Conservation (phyloP, 306 rosid species). For the Cucurbita moschata region DNA sequence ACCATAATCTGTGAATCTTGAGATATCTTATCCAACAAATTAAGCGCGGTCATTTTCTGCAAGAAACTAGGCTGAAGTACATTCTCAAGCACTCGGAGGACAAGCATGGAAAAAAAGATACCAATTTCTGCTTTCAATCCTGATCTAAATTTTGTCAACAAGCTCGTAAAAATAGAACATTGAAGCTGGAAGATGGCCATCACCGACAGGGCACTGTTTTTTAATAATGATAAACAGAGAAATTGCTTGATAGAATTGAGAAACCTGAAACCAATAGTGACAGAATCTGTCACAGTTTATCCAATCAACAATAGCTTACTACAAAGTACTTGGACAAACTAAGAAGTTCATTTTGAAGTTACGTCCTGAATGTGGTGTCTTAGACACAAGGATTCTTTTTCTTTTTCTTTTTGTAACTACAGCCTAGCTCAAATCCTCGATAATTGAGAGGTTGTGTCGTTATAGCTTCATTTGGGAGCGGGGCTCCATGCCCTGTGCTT, state of each 20-base stretch:
- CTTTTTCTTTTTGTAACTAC: too few relatives aligned
- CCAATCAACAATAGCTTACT: constrained; percentile 5
- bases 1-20: constrained; percentile 82
- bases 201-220: constrained; percentile 87
- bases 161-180: constrained; percentile 71
- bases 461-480: neutral
- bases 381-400: neutral
- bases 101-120: constrained; percentile 91
- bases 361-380: neutral
- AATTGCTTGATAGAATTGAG: constrained; percentile 82
- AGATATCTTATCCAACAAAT: constrained; percentile 75
- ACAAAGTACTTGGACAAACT: neutral
- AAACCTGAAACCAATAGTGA: constrained; percentile 48
- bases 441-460: neutral
- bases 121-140: constrained; percentile 93
- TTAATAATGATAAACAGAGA: constrained; percentile 83
- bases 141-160: constrained; percentile 76
- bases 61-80: constrained; percentile 97
- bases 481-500: too few relatives aligned
- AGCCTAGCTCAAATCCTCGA: neutral
- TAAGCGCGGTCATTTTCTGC: constrained; percentile 94
- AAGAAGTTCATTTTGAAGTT: neutral
- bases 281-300: constrained; percentile 13
- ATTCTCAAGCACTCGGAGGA: constrained; percentile 94
- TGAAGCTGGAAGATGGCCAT: constrained; percentile 99